phyloP scores from a whole-genome alignment of 768 basidiomycete genomes.

The Termitomyces sp. region DNA sequence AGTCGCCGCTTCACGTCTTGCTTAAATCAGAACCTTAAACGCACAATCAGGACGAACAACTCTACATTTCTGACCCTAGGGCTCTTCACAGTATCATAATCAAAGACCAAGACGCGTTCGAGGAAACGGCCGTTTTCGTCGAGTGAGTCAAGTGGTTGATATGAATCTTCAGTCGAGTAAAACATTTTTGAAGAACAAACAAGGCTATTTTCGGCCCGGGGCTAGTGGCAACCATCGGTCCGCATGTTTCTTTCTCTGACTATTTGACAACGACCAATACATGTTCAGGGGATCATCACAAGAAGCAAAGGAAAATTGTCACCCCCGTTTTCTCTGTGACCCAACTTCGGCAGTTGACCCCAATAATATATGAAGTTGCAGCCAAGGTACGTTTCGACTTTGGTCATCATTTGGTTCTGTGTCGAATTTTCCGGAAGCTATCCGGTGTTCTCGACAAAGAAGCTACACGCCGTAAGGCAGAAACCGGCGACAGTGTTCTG shows the following conservation, averaged over 20 bases:
- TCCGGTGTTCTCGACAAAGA: conserved; percentile 23
- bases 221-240: conserved; percentile 34
- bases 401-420: neutral
- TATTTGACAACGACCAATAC: neutral
- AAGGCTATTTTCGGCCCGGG: conserved; percentile 43
- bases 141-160: conserved; percentile 26
- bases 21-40: neutral
- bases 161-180: neutral
- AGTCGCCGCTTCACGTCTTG: neutral
- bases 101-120: conserved; percentile 44
- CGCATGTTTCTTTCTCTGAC: neutral
- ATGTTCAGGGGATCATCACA: conserved; percentile 35
- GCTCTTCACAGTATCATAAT: conserved; percentile 42
- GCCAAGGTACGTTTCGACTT: conserved; percentile 30
- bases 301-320: conserved; percentile 43
- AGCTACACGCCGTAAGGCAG: conserved; percentile 3
- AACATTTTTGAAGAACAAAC: conserved; percentile 28
- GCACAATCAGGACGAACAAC: conserved; percentile 34
- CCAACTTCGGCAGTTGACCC: conserved; percentile 38
- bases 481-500: conserved; percentile 19
- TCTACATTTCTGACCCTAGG: conserved; percentile 44
- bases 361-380: conserved; percentile 38
- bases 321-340: conserved; percentile 41
- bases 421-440: conserved; percentile 16
- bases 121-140: conserved; percentile 38